phyloP scores from a whole-genome alignment of 1,284 basidiomycete species.

The Ganoderma meredithae region DNA sequence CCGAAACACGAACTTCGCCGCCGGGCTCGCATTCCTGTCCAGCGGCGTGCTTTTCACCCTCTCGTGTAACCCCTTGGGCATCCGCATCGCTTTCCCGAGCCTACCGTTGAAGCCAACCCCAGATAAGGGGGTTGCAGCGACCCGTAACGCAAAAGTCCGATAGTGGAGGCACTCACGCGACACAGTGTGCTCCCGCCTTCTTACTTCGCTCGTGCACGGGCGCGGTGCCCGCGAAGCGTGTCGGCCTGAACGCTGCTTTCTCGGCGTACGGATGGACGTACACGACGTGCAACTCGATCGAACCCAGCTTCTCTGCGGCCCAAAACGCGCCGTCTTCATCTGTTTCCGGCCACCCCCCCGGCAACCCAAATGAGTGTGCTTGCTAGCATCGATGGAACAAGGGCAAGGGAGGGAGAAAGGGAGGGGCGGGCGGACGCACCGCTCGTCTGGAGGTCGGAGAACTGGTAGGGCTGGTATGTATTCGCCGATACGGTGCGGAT shows the following conservation, averaged over 20 bases:
- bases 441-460: conserved; percentile 18
- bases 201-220: conserved; percentile 32
- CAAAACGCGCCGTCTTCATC: conserved; percentile 18
- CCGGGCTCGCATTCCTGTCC: conserved; percentile 12
- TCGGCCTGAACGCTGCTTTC: background rate
- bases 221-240: conserved; percentile 12
- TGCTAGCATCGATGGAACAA: background rate
- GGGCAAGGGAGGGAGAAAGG: background rate
- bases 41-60: conserved; percentile 10
- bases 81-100: conserved; percentile 5
- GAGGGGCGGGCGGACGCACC: conserved; percentile 6
- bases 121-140: background rate
- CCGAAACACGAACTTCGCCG: conserved; percentile 20
- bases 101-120: background rate
- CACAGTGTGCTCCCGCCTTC: conserved; percentile 33
- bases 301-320: conserved; percentile 16
- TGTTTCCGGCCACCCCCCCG: background rate
- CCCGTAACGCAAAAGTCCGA: too few species aligned
- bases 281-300: conserved; percentile 17
- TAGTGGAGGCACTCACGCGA: conserved; percentile 24
- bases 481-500: conserved; percentile 10
- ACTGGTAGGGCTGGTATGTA: conserved; percentile 21
- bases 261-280: conserved; percentile 12
- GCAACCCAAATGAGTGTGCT: background rate
- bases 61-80: background rate